Evolutionary conservation across 441 rosid genomes (phyloP).

Genomic region (Brassica balearica): DNA sequence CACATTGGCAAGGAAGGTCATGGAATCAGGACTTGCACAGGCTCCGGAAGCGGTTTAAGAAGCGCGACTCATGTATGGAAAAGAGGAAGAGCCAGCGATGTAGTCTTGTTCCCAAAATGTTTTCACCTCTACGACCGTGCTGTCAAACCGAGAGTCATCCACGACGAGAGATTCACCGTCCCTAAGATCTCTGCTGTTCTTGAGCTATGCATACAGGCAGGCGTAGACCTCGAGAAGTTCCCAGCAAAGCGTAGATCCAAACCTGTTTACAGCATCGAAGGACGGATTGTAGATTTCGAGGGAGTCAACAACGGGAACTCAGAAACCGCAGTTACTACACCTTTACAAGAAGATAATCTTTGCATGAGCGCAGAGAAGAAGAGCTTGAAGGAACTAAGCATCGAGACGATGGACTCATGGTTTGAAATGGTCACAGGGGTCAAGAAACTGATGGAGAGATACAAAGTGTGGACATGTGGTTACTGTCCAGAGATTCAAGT

Average conservation of each 20-base stretch:
- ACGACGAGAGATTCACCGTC: conserved; percentile 57
- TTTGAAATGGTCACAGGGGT: conserved; percentile 72
- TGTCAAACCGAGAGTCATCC: conserved; percentile 73
- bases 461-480: conserved; percentile 78
- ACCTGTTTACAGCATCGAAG: conserved; percentile 84
- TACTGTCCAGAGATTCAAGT: conserved; percentile 90
- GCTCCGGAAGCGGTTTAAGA: conserved; percentile 67
- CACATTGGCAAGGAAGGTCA: conserved; percentile 78
- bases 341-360: conserved; percentile 20
- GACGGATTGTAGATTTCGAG: conserved; percentile 74
- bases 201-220: conserved; percentile 86
- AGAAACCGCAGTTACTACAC: conserved; percentile 4
- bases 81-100: conserved; percentile 61
- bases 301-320: conserved; percentile 18
- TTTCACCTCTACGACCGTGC: conserved; percentile 87
- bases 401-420: conserved; percentile 64
- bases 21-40: conserved; percentile 73
- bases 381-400: conserved; percentile 55
- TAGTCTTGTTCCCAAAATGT: conserved; percentile 67
- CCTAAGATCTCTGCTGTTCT: conserved; percentile 70
- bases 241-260: conserved; percentile 74
- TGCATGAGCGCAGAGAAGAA: conserved; percentile 15
- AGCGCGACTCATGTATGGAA: conserved; percentile 82
- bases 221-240: conserved; percentile 66
- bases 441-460: conserved; percentile 63